A percentile compares a stretch with the other conserved stretches of the same genome.
Evolutionary conservation across 176 grass and related monocot species (phyloP).

Genomic region (Melocanna baccifera): DNA sequence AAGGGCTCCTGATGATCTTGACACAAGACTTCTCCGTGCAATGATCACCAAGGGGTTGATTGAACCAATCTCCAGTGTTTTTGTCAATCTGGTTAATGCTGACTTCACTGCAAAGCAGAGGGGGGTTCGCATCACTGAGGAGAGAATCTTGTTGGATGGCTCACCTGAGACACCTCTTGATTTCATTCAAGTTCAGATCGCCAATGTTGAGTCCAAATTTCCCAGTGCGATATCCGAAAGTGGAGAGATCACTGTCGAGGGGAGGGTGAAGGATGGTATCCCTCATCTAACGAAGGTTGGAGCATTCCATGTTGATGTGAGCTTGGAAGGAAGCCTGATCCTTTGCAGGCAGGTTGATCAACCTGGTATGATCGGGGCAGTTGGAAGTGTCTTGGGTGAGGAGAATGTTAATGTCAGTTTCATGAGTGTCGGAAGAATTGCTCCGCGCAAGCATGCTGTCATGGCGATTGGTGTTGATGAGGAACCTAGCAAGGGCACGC

Average conservation of each 20-base stretch:
- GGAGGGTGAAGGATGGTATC: conserved; percentile 69
- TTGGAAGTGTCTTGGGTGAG: conserved; percentile 64
- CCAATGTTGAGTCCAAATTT: conserved; percentile 74
- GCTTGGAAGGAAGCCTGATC: conserved; percentile 82
- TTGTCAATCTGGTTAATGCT: conserved; percentile 85
- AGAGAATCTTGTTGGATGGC: conserved; percentile 67
- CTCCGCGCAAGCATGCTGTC: conserved; percentile 65
- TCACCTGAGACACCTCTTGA: conserved; percentile 69
- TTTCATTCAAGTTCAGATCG: conserved; percentile 72
- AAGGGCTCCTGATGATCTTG: conserved; percentile 76
- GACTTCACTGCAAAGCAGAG: conserved; percentile 84
- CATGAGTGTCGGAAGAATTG: conserved; percentile 79
- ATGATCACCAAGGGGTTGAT: conserved; percentile 97
- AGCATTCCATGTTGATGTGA: conserved; percentile 75
- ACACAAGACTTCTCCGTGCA: conserved; percentile 80
- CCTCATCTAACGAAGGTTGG: conserved; percentile 81
- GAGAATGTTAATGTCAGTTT: conserved; percentile 89
- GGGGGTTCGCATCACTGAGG: conserved; percentile 69
- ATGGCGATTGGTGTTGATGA: conserved; percentile 90
- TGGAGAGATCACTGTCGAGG: conserved; percentile 64
- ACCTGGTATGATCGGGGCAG: conserved; percentile 78
- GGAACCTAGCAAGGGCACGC: conserved; percentile 49
- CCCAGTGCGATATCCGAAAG: conserved; percentile 55
- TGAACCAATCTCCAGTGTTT: conserved; percentile 73
- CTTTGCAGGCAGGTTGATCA: conserved; percentile 86